Evolutionary conservation across 768 basidiomycete species (phyloP).

Genomic region (Baorangia bicolor): DNA sequence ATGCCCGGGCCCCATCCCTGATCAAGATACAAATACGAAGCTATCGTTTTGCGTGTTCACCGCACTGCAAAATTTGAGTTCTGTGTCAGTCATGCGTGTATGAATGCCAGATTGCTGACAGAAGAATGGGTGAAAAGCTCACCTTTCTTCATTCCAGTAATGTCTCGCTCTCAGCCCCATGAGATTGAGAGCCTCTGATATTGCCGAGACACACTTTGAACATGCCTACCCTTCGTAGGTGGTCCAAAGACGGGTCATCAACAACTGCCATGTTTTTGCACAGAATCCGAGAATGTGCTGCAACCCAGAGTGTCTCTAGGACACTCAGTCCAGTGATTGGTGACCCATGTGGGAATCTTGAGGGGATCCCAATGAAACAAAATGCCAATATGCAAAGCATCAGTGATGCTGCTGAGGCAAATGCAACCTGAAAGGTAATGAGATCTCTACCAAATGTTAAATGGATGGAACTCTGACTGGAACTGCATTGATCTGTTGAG

Average conservation of each 20-base stretch:
- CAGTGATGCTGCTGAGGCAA: constrained; percentile 7
- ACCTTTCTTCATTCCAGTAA: background rate
- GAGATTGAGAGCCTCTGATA: background rate
- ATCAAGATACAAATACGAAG: too few species aligned
- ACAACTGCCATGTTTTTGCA: background rate
- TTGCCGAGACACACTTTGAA: background rate
- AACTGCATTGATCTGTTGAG: constrained; percentile 11
- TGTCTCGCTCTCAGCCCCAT: background rate
- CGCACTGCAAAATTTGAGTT: too few species aligned
- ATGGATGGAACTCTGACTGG: constrained; percentile 6
- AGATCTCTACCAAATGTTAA: background rate
- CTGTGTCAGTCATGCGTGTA: too few species aligned
- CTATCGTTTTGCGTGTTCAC: too few species aligned
- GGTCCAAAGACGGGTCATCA: background rate
- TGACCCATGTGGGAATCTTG: background rate
- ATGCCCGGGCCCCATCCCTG: too few species aligned
- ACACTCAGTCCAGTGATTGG: constrained; percentile 9
- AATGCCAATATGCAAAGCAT: background rate
- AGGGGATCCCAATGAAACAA: background rate
- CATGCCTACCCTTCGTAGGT: constrained; percentile 10
- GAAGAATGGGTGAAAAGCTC: too few species aligned
- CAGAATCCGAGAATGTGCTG: constrained; percentile 1
- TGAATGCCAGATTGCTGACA: too few species aligned
- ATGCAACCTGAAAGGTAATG: background rate
- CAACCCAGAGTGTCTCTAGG: constrained; percentile 14